A percentile compares a stretch with the other conserved stretches of the same genome.
Conservation (phyloP, 768 basidiomycete genomes). For the Strobilomyces confusus region DNA sequence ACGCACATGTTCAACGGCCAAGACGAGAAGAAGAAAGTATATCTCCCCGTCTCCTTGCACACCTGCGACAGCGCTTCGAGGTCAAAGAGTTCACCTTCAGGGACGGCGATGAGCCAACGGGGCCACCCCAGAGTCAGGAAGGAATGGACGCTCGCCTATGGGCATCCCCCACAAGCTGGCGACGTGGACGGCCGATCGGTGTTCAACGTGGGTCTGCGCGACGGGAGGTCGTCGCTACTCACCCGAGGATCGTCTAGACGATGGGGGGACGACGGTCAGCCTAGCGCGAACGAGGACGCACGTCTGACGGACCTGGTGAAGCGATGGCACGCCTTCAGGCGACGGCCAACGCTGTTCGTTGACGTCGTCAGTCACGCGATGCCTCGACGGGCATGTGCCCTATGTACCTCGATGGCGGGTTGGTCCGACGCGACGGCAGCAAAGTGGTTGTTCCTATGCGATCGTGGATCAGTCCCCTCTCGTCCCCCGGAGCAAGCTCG, state of each 20-base stretch:
- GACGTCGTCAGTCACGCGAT: background rate
- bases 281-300: background rate
- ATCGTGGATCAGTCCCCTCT: background rate
- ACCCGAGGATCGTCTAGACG: slow-evolving; percentile 56
- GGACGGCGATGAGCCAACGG: background rate
- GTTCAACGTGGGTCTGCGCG: background rate
- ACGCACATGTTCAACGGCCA: slow-evolving; percentile 72
- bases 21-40: slow-evolving; percentile 74
- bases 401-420: slow-evolving; percentile 55
- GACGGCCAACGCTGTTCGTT: slow-evolving; percentile 49
- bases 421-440: slow-evolving; percentile 67
- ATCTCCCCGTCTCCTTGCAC: slow-evolving; percentile 55
- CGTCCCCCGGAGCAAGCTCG: background rate
- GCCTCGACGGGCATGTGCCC: background rate
- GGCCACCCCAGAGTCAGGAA: background rate
- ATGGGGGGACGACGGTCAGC: background rate
- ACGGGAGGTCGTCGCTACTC: slow-evolving; percentile 19
- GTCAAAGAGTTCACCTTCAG: slow-evolving; percentile 66
- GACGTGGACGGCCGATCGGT: no score
- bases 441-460: slow-evolving; percentile 67
- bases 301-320: slow-evolving; percentile 50
- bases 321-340: slow-evolving; percentile 36
- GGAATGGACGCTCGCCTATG: slow-evolving; percentile 41
- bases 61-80: slow-evolving; percentile 55
- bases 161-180: slow-evolving; percentile 66